These are phyloP conservation scores for Acanthamoeba quina DNA, from an alignment of 208 protist species.

Conservation along the genomic window DNA sequence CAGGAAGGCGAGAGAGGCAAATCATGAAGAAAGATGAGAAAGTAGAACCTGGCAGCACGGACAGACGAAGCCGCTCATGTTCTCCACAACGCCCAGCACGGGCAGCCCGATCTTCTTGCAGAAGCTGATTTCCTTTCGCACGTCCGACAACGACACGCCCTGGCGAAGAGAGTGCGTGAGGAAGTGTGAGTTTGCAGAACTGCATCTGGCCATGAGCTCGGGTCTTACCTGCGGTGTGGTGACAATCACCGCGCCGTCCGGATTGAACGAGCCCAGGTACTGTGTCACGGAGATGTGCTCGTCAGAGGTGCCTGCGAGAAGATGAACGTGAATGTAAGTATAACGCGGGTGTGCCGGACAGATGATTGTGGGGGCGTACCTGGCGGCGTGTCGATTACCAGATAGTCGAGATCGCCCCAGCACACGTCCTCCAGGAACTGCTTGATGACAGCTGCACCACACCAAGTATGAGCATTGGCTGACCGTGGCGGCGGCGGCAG, in stretches of 20 bases:
- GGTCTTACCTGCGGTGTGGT: slow-evolving; percentile 95
- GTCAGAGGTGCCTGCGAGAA: slow-evolving; percentile 97
- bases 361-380: background rate
- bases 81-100: slow-evolving; percentile 79
- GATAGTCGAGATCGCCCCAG: slow-evolving; percentile 98
- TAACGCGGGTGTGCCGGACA: background rate
- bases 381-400: slow-evolving; percentile 99
- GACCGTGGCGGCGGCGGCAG: background rate
- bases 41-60: slow-evolving; percentile 54
- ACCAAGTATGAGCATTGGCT: background rate
- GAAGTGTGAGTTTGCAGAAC: background rate
- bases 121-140: slow-evolving; percentile 77
- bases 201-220: background rate
- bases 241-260: slow-evolving; percentile 81
- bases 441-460: slow-evolving; percentile 95
- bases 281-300: slow-evolving; percentile 97
- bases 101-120: slow-evolving; percentile 74
- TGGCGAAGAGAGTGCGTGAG: background rate
- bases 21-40: too few relatives aligned
- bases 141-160: slow-evolving; percentile 22
- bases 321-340: background rate
- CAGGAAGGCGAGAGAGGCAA: too few relatives aligned
- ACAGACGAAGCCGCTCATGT: slow-evolving; percentile 81
- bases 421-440: slow-evolving; percentile 98
- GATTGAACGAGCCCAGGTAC: background rate